Base-by-base conservation (phyloP, 176 grass and related monocot genomes). In the Elaeis guineensis region DNA sequence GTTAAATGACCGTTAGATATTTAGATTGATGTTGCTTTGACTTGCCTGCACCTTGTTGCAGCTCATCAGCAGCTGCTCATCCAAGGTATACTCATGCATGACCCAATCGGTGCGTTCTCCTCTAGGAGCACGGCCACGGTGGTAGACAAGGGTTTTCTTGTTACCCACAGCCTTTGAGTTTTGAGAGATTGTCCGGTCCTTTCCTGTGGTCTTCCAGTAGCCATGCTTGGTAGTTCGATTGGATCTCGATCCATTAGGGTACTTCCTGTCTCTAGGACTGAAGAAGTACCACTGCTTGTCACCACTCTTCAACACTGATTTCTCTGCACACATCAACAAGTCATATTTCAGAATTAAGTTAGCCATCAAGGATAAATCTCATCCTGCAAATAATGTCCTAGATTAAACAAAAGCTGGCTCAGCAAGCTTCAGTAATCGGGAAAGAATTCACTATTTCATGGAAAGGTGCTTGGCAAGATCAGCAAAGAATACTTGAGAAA, bases 231-330 rank as follows among this genome's bases (percentile, higher is more conserved):
- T 95, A 67, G 82, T 69, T 55, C 90, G 82, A 73, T 87, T 95
- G 5, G 90, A 78, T 32, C 90, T 87, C 24, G 86, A 83, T 53
- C 90, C 82, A 58, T 83, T 90, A 53, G 85, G 85, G 82, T 95
- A 95, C 70, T 95, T 95, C 62, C 85, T 80, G 62, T 95, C 90
- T 52, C 81, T 77, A 17, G 82, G 86, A 70, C 79, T 90, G 82
- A 86, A 95, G 79, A 90, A 95, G 79, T 83, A 95, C 90, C 90
- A 95, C 57, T 95, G 86, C 72, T 75, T 78, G 73, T 95, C 90
- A 19, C 90, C 90, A 17, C 65, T 95, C 82, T 82, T 81, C 67
- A 90, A 69, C 78, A 81, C 61, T 50, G 90, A 95, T 62, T 66
- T 80, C 19, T 86, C 90, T 95, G 90, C 67, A 80, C 25, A 54